Base-by-base conservation (phyloP, 768 basidiomycete species). In the Mycena belliarum region DNA sequence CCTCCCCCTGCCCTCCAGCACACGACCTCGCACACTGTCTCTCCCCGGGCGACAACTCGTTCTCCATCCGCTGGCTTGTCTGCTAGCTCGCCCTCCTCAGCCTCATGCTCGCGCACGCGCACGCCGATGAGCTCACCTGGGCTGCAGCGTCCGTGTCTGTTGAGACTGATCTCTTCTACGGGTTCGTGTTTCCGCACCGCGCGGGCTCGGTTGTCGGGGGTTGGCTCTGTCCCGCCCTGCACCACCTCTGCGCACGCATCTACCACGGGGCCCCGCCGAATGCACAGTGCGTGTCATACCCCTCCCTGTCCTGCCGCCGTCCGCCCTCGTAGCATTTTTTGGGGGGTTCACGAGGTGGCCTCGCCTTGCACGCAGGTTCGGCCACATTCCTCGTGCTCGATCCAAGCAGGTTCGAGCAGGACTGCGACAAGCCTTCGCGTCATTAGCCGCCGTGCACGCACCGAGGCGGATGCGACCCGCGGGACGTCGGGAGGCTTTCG, bases 221-320 rank as follows among this genome's bases (percentile, higher is more conserved):
- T 28, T 72, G 68, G 70, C 66, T 73, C 29, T 72, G 69, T 45
- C 68, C 71, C 3, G 63, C 65, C 10, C 53, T 73, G 24, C 65
- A 64, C 28, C 59, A 66, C 18, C 48, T 73, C 7, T 56, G 64
- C 28, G n/a, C n/a, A n/a, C n/a, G n/a, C n/a, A n/a, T n/a, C n/a
- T n/a, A n/a, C n/a, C n/a, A n/a, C n/a, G n/a, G n/a, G n/a, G n/a
- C n/a, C n/a, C n/a, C n/a, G n/a, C n/a, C n/a, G n/a, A n/a, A n/a
- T n/a, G n/a, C n/a, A n/a, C n/a, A n/a, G n/a, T n/a, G n/a, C n/a
- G n/a, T n/a, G n/a, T n/a, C n/a, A n/a, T n/a, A n/a, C n/a, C n/a
- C n/a, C n/a, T n/a, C n/a, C n/a, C n/a, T n/a, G n/a, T n/a, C n/a
- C n/a, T n/a, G n/a, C n/a, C n/a, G n/a, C n/a, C n/a, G n/a, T n/a